Evolutionary conservation across 1,139 yeast genomes (phyloP), one percentile per base, ranked within the genome.

Genomic region (Saccharomycopsis hybrid): DNA sequence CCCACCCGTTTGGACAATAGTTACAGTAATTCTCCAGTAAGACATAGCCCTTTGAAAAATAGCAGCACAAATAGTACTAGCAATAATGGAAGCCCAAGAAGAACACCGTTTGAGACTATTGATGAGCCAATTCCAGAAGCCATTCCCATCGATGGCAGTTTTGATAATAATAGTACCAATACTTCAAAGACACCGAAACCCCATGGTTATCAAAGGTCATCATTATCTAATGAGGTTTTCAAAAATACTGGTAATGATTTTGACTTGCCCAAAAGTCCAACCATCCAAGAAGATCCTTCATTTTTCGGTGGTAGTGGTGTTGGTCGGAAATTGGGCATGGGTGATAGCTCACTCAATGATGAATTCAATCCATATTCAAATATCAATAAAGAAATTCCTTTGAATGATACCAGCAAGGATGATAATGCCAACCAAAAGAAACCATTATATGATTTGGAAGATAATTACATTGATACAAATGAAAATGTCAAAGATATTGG

Each of bases 211-310:
- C 50, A 46, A 18, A 32, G 53, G 13, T 43, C 48, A 9, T 47
- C 51, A 8, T 41, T 50, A 9, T 50, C 47, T 2, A 27, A 48
- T n/a, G 51, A 47, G 39, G 31, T 50, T 29, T 37, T 44, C 18
- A 8, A 8, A 9, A 5, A 36, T 36, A n/a, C n/a, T n/a, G n/a
- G n/a, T n/a, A n/a, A n/a, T n/a, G n/a, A n/a, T n/a, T 37, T 37
- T 32, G 46, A 43, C 13, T 13, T 35, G n/a, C 46, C 41, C 9
- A 4, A 11, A n/a, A 43, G 42, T 33, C 29, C 37, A 8, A 41
- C 48, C 3, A 41, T 32, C 18, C 5, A 46, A 18, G 49, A 41
- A 32, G 40, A 29, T 25, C 7, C 9, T 7, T 7, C 7, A 7
- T n/a, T n/a, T n/a, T n/a, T n/a, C n/a, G n/a, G n/a, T n/a, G n/a